Evolutionary conservation across 768 basidiomycete species (phyloP).

Genomic region (Mycena haematopus): DNA sequence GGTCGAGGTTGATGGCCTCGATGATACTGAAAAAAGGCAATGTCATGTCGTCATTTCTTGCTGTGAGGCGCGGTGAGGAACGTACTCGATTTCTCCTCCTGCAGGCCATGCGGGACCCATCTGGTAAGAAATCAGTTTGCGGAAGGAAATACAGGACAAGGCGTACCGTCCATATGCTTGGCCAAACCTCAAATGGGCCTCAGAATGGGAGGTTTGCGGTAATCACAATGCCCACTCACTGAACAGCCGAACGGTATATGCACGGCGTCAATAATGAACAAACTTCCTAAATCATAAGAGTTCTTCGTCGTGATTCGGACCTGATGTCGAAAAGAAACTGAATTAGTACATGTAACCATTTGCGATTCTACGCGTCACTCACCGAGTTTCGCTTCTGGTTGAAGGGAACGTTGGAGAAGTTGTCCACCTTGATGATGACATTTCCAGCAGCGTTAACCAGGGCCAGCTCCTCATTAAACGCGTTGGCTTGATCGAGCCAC

Average conservation of each 20-base stretch:
- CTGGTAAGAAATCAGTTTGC: slow-evolving; percentile 2
- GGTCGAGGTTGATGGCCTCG: slow-evolving; percentile 80
- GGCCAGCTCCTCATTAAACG: slow-evolving; percentile 47
- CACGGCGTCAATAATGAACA: slow-evolving; percentile 52
- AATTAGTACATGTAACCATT: not conserved
- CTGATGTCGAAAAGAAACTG: slow-evolving; percentile 32
- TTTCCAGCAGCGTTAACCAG: slow-evolving; percentile 56
- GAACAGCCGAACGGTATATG: slow-evolving; percentile 62
- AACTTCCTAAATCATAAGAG: slow-evolving; percentile 48
- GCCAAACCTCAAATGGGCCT: slow-evolving; percentile 47
- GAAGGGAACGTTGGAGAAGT: slow-evolving; percentile 52
- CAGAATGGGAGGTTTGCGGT: not conserved
- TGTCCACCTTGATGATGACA: slow-evolving; percentile 68
- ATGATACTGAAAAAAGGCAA: slow-evolving; percentile 57
- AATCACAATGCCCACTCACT: slow-evolving; percentile 38
- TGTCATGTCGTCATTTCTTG: not conserved
- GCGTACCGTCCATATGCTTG: slow-evolving; percentile 55
- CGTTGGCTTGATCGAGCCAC: slow-evolving; percentile 49
- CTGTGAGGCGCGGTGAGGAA: not conserved
- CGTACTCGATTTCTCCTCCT: slow-evolving; percentile 56
- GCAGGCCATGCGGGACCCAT: slow-evolving; percentile 50
- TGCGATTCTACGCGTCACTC: slow-evolving; percentile 29
- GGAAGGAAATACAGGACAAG: not conserved
- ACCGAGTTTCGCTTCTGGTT: slow-evolving; percentile 68
- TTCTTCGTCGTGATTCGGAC: slow-evolving; percentile 53